Evolutionary conservation across 2,329 filamentous ascomycete genomes (phyloP), one percentile per base, ranked within the genome.

Genomic region (Fusarium xylarioides): DNA sequence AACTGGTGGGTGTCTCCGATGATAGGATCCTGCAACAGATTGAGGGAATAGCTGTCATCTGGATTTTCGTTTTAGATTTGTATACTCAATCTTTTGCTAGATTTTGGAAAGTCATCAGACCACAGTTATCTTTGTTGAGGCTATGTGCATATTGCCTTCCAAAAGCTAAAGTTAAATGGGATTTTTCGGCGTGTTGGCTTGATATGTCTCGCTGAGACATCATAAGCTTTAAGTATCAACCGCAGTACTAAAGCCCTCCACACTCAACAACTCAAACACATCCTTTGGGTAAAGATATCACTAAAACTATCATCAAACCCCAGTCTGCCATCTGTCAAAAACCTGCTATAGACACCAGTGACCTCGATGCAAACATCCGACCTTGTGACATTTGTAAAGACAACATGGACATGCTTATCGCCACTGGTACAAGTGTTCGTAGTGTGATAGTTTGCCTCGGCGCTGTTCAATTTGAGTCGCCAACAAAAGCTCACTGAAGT

Each of bases 281-380:
- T 32, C 15, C 2, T n/a, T 9, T 12, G 7, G 1, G 15, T 12
- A 15, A 16, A 15, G 12, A 3, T 11, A 18, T 8, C 7, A 4
- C 9, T 10, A 8, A 23, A 26, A 19, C 2, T 10, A n/a, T 32
- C 12, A 4, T 2, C 2, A 16, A 35, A 8, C 7, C 18, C 3
- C 2, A 37, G 23, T 38, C 11, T 16, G 10, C 5, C 18, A 7
- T 10, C 5, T 4, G 11, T 26, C 11, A 7, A 6, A n/a, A 5
- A 23, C 11, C 11, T 16, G 4, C 9, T 1, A 12, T 53, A 19
- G 50, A 21, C 18, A n/a, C 7, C 2, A 21, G 5, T 3, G 11
- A n/a, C 14, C 14, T 21, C 2, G 11, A 12, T 11, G n/a, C 7
- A 15, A 37, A 37, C 9, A 28, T 12, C 4, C 7, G 18, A 15